phyloP scores from a whole-genome alignment of 306 rosid genomes.

The Dryas octopetala region DNA sequence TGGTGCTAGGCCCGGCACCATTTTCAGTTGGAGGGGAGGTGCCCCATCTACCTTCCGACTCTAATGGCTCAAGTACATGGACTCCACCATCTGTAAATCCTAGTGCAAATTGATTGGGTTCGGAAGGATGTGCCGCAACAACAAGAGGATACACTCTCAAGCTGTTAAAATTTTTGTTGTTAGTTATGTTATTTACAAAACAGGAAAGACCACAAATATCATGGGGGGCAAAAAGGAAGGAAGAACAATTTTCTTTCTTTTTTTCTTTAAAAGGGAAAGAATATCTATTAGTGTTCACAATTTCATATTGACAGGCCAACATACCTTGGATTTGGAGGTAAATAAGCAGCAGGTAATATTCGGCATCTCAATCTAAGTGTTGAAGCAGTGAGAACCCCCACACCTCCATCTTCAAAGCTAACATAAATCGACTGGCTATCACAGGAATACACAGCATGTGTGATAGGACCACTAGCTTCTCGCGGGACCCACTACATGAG shows the following conservation, averaged over 20 bases:
- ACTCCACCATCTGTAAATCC: conserved; percentile 96
- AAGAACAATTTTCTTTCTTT: too few species aligned
- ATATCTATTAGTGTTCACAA: too few species aligned
- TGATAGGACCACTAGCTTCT: conserved; percentile 88
- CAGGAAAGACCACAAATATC: not conserved
- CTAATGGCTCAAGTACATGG: conserved; percentile 85
- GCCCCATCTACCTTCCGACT: conserved; percentile 97
- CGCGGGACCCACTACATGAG: conserved; percentile 61
- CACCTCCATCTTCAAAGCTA: conserved; percentile 91
- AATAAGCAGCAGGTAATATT: conserved; percentile 74
- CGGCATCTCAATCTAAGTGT: conserved; percentile 87
- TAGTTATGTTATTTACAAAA: conserved; percentile 7
- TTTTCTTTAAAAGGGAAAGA: not conserved
- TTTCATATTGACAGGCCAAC: conserved; percentile 13
- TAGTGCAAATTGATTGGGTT: conserved; percentile 89
- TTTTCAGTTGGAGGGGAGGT: conserved; percentile 83
- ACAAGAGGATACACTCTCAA: conserved; percentile 75
- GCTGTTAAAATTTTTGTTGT: conserved; percentile 45
- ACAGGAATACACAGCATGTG: conserved; percentile 94
- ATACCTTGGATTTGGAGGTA: conserved; percentile 84
- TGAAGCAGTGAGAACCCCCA: conserved; percentile 79
- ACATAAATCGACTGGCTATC: conserved; percentile 88
- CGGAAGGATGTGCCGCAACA: conserved; percentile 95
- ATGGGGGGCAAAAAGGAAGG: not conserved
- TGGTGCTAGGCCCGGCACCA: conserved; percentile 84